Base-by-base conservation (phyloP, 176 grass and related monocot species). In the Urochloa ruziziensis region DNA sequence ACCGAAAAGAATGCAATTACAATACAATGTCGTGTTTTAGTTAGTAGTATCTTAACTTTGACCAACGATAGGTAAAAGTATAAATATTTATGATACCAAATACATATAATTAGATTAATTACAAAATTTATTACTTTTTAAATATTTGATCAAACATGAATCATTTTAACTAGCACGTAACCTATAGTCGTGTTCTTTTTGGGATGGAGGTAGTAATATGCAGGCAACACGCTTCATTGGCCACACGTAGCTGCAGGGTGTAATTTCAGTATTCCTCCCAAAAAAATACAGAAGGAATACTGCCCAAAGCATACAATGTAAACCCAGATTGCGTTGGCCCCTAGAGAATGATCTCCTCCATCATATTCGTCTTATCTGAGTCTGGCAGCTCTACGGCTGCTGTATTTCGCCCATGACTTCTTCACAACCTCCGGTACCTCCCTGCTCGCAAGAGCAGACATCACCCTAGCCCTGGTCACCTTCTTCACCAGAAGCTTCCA, bases 401-500 rank as follows among this genome's bases (percentile, higher is more conserved):
- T 89, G 34, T 90, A 88, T 57, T 59, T 88, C 29, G 58, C 61
- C 81, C 94, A 71, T 54, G 87, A 86, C 64, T 54, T 91, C 27
- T 60, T 84, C 40, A 90, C 84, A 17, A 69, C n/a, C 81, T 91
- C 88, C 25, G 91, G 91, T 16, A 73, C 67, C 46, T 86, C 79
- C 69, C 84, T 90, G 33, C 40, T 88, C 7, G 62, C 79, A 82
- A 91, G 82, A 35, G 84, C 76, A 33, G 86, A 86, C 89, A 94
- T 94, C 46, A 88, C 74, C 39, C 73, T 86, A 21, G 91, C 91
- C 52, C 84, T 84, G 1, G 5, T 37, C 32, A 97, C 94, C 70
- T 97, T 97, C 79, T 94, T 97, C 84, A 89, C 91, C 7, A 94
- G 84, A 0, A 94, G 84, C 62, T 32, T 91, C 89, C 87, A 94